phyloP scores from a whole-genome alignment of 2,329 filamentous ascomycete genomes.

The Pseudomassariella vexata region DNA sequence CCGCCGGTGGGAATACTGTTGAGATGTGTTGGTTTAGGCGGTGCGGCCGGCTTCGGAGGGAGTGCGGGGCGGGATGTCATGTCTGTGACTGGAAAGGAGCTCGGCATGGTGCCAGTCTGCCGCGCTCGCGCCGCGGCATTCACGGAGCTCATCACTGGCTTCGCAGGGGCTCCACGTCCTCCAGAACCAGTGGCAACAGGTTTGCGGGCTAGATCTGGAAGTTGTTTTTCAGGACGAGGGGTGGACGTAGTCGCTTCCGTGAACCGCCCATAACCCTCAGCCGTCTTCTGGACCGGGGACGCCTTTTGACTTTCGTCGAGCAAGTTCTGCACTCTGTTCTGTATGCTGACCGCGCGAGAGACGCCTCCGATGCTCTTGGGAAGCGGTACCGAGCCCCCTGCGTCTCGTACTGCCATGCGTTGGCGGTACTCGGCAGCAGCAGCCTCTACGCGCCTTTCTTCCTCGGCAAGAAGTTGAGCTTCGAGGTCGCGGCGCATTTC shows the following conservation, averaged over 20 bases:
- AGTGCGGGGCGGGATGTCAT: conserved; percentile 21
- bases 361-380: conserved; percentile 53
- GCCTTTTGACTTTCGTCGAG: conserved; percentile 70
- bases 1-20: conserved; percentile 46
- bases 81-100: conserved; percentile 14
- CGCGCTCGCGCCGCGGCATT: conserved; percentile 6
- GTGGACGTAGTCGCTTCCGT: conserved; percentile 49
- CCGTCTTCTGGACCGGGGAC: conserved; percentile 59
- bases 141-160: conserved; percentile 6
- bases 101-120: conserved; percentile 9
- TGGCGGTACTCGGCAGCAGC: conserved; percentile 85
- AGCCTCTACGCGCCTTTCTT: conserved; percentile 83
- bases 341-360: conserved; percentile 74
- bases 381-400: conserved; percentile 31
- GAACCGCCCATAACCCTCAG: conserved; percentile 85
- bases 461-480: conserved; percentile 71
- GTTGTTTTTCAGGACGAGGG: conserved; percentile 30
- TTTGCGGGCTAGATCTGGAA: conserved; percentile 46
- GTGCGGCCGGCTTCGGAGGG: conserved; percentile 43
- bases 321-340: conserved; percentile 82
- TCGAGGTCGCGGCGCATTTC: conserved; percentile 90
- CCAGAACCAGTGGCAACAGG: conserved; percentile 30
- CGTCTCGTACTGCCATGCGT: conserved; percentile 60
- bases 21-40: conserved; percentile 57
- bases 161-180: conserved; percentile 15